Evolutionary conservation across 202 grass and related monocot species (phyloP), one percentile per base, ranked within the genome.

Genomic region (Musa balbisiana): DNA sequence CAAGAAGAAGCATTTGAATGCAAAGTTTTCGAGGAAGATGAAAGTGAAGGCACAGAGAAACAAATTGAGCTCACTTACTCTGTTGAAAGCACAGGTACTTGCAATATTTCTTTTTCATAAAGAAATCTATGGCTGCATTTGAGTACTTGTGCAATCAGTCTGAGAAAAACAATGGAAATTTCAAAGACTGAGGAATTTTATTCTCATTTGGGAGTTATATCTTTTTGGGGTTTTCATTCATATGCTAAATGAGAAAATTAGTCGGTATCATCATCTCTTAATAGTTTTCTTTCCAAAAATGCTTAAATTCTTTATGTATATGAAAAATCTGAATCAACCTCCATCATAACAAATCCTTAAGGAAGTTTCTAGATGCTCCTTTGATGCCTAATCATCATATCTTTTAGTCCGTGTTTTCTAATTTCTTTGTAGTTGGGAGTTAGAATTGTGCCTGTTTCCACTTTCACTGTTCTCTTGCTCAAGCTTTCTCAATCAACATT

Each of bases 21-120:
- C 88, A 20, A 89, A 85, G 66, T 6, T 71, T 25, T 69, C 76
- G 67, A 85, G 78, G 83, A 91, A 89, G 53, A 89, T 84, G 77
- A 98, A 88, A 72, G 62, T 86, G 59, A 92, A 86, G 72, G 69
- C 87, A 69, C 83, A 85, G 19, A 59, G 64, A 71, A 92, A 88
- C 72, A 89, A 93, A 63, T 72, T 75, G 78, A 73, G 75, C 67
- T 73, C 82, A 79, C 79, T 29, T 63, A 90, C 77, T 58, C 66
- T 68, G 82, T 88, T 79, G 43, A 98, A 87, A n/a, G 56, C 72
- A 22, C 73, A 89, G 87, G 94, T 98, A 89, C 16, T n/a, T 72
- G 76, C 33, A 73, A 67, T 10, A 71, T 19, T 10, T 25, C 14
- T 53, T 2, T 8, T 43, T 0, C 33, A 17, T 55, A 55, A 9